These are phyloP conservation scores for Fraxinus baroniana DNA, from an alignment of 305 asterid genomes.

Conservation along the genomic window DNA sequence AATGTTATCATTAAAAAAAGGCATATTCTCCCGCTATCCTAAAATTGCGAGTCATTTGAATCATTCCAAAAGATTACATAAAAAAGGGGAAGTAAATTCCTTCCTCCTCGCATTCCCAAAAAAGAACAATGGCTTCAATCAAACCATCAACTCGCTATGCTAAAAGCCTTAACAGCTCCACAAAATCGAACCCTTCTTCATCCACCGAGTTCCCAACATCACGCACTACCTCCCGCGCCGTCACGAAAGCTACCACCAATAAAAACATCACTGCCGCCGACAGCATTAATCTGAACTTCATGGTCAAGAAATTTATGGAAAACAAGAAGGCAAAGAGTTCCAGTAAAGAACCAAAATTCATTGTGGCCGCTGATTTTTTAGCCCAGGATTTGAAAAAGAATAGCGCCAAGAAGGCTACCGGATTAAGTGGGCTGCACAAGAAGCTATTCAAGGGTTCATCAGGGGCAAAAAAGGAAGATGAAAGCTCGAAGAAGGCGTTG, in stretches of 20 bases:
- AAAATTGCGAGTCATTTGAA: neutral
- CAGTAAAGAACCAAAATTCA: constrained; percentile 45
- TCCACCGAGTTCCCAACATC: constrained; percentile 45
- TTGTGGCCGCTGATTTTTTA: constrained; percentile 54
- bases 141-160: constrained; percentile 71
- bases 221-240: constrained; percentile 39
- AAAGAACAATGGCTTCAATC: constrained; percentile 62
- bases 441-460: constrained; percentile 71
- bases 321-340: constrained; percentile 49
- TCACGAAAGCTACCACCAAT: constrained; percentile 23
- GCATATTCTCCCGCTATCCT: neutral
- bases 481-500: constrained; percentile 38
- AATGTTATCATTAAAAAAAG: neutral
- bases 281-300: constrained; percentile 44
- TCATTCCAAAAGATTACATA: neutral
- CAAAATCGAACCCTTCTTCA: constrained; percentile 74
- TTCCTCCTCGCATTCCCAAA: neutral
- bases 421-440: constrained; percentile 67
- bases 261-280: constrained; percentile 22
- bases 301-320: constrained; percentile 75
- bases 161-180: constrained; percentile 50
- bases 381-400: constrained; percentile 78
- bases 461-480: constrained; percentile 27
- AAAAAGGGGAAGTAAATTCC: neutral
- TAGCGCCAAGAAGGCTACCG: constrained; percentile 40